phyloP scores from a whole-genome alignment of 768 basidiomycete species.

The Auriscalpium microsporum region DNA sequence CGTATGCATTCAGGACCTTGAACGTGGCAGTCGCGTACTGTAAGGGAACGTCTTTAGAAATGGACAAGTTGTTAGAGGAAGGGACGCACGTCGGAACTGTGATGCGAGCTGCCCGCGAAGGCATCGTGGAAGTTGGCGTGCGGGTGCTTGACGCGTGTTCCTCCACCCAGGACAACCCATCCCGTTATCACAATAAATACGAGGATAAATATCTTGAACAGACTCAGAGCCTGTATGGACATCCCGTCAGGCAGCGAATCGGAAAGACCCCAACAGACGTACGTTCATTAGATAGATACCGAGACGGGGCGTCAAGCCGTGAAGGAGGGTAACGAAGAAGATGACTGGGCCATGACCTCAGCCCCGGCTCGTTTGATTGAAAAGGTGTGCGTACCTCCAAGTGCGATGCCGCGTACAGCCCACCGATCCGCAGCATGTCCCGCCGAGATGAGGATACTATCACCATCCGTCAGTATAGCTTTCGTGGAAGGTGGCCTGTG shows the following conservation, averaged over 20 bases:
- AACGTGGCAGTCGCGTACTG: slow-evolving; percentile 55
- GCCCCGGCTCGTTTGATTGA: no score
- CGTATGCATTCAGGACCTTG: slow-evolving; percentile 43
- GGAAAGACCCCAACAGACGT: neutral
- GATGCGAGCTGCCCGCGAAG: slow-evolving; percentile 47
- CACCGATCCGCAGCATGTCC: slow-evolving; percentile 33
- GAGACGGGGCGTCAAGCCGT: slow-evolving; percentile 40
- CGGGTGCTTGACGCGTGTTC: slow-evolving; percentile 46
- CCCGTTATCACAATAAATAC: slow-evolving; percentile 50
- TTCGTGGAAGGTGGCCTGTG: no score
- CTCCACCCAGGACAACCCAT: slow-evolving; percentile 52
- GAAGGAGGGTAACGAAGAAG: slow-evolving; percentile 39
- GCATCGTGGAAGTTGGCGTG: slow-evolving; percentile 48
- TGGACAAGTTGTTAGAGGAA: neutral
- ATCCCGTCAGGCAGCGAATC: neutral
- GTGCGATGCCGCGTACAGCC: slow-evolving; percentile 49
- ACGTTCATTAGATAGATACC: slow-evolving; percentile 53
- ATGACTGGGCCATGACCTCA: slow-evolving; percentile 30
- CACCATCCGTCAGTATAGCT: neutral
- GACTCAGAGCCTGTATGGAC: slow-evolving; percentile 32
- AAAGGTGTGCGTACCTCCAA: slow-evolving; percentile 32
- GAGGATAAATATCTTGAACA: slow-evolving; percentile 48
- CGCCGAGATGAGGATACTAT: slow-evolving; percentile 41
- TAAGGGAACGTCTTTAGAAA: neutral
- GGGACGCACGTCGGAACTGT: slow-evolving; percentile 35